Percentiles rank a stretch among this genome's conserved stretches.
Evolutionary conservation across 2,329 filamentous ascomycete species (phyloP).

Genomic region (Endoconidiophora polonica): DNA sequence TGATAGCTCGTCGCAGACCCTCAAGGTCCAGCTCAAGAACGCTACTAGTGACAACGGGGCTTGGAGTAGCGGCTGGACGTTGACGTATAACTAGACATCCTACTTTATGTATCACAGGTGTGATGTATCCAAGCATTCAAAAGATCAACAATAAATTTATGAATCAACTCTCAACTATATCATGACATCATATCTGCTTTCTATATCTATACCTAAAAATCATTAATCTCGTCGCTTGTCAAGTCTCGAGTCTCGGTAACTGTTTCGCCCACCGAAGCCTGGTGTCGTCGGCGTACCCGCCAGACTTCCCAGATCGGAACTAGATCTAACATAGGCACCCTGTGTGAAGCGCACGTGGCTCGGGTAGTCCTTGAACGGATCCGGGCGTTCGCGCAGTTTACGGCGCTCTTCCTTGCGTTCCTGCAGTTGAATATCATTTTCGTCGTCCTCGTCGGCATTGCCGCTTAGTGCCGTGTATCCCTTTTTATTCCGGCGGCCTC

Average conservation of each 20-base stretch:
- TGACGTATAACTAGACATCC: background rate
- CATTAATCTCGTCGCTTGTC: too few species aligned
- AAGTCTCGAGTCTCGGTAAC: too few species aligned
- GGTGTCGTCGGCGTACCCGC: background rate
- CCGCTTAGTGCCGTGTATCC: slow-evolving; percentile 12
- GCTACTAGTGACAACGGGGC: slow-evolving; percentile 35
- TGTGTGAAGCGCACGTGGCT: slow-evolving; percentile 12
- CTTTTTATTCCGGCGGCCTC: background rate
- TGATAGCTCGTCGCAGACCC: slow-evolving; percentile 27
- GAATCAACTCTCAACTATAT: too few species aligned
- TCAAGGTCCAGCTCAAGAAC: slow-evolving; percentile 34
- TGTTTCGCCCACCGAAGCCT: background rate
- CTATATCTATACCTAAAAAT: too few species aligned
- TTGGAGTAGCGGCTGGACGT: slow-evolving; percentile 37
- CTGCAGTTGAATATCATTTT: slow-evolving; percentile 9
- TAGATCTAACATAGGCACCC: slow-evolving; percentile 15
- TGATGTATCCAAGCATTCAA: background rate
- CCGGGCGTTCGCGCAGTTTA: slow-evolving; percentile 2
- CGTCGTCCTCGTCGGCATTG: slow-evolving; percentile 10
- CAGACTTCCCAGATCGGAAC: background rate
- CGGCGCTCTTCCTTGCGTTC: slow-evolving; percentile 20
- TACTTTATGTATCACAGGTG: too few species aligned
- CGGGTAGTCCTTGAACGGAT: slow-evolving; percentile 12
- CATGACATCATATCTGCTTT: too few species aligned
- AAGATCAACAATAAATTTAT: too few species aligned